These are phyloP conservation scores for Pseudogymnoascus sp. DNA, from an alignment of 2,329 filamentous ascomycete species.

Conservation along the genomic window DNA sequence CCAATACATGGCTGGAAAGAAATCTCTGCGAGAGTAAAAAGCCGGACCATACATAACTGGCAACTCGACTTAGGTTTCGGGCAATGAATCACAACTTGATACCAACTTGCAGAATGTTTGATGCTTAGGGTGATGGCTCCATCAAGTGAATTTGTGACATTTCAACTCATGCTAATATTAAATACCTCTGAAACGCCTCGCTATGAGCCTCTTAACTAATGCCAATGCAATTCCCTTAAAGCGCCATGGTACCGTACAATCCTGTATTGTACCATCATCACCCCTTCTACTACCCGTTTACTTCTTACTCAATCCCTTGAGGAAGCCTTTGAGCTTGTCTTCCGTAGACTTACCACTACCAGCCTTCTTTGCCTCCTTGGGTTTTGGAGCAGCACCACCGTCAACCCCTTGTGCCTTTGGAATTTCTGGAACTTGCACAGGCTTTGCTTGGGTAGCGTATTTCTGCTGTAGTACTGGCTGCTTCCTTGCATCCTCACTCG, in stretches of 20 bases:
- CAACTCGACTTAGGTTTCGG: constrained; percentile 4
- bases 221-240: not conserved
- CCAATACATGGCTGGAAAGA: not conserved
- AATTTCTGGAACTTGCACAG: constrained; percentile 56
- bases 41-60: constrained; percentile 2
- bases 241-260: constrained; percentile 15
- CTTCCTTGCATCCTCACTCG: constrained; percentile 46
- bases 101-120: not conserved
- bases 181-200: constrained; percentile 7
- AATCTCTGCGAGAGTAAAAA: constrained; percentile 9
- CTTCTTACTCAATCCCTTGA: constrained; percentile 28
- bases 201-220: constrained; percentile 15
- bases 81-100: constrained; percentile 11
- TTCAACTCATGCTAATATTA: not conserved
- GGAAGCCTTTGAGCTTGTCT: constrained; percentile 27
- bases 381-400: constrained; percentile 18
- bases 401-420: constrained; percentile 34
- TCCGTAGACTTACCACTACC: constrained; percentile 22
- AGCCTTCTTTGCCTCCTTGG: constrained; percentile 26
- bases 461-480: constrained; percentile 31
- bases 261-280: constrained; percentile 11
- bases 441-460: constrained; percentile 54
- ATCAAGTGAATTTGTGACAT: not conserved
- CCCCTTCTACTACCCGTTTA: not conserved
- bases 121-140: not conserved